Percentiles rank a stretch among this genome's conserved stretches.
Evolutionary conservation across 768 basidiomycete species (phyloP).

Genomic region (Suillus spraguei): DNA sequence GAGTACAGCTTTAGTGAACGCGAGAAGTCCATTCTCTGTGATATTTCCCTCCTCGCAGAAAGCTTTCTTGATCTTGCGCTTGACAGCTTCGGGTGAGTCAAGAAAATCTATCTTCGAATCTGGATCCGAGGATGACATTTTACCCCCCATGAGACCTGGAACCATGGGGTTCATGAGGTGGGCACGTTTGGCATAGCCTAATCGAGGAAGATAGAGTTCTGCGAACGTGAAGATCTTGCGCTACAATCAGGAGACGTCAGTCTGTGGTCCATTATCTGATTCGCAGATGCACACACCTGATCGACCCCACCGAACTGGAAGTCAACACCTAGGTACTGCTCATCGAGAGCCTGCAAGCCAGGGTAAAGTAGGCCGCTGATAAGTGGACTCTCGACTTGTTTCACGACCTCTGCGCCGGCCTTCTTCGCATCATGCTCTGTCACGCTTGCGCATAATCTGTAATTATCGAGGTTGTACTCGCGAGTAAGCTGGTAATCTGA

Average conservation of each 20-base stretch:
- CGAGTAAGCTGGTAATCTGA: conserved; percentile 90
- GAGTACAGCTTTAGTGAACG: conserved; percentile 85
- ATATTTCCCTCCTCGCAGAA: conserved; percentile 94
- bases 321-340: conserved; percentile 93
- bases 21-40: conserved; percentile 84
- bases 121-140: conserved; percentile 98
- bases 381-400: conserved; percentile 91
- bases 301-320: conserved; percentile 99
- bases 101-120: conserved; percentile 99
- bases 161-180: conserved; percentile 99
- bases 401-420: conserved; percentile 98
- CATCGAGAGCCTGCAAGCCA: conserved; percentile 94
- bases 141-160: conserved; percentile 90
- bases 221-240: conserved; percentile 99
- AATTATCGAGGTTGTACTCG: conserved; percentile 96
- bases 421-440: conserved; percentile 97
- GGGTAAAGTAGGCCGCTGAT: conserved; percentile 95
- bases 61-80: conserved; percentile 88
- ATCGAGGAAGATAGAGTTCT: conserved; percentile 89
- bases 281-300: conserved; percentile 59
- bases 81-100: conserved; percentile 79
- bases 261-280: background rate
- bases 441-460: conserved; percentile 87
- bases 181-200: conserved; percentile 93
- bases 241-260: conserved; percentile 40